Evolutionary conservation across 345 rosid species (phyloP).

Genomic region (Ceriops tagal): DNA sequence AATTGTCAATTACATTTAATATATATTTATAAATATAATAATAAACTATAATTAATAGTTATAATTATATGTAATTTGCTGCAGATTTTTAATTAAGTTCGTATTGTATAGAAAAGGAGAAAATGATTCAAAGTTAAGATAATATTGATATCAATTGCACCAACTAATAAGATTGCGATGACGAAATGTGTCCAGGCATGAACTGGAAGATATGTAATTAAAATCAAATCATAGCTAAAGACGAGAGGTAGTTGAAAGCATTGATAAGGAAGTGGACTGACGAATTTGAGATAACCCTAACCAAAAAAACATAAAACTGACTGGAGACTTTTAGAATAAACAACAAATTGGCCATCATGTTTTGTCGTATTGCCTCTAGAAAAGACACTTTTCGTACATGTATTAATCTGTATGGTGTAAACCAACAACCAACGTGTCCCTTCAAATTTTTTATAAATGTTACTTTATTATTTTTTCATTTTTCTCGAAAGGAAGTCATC

Average conservation of each 20-base stretch:
- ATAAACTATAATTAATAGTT: too few species aligned
- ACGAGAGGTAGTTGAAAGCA: not conserved
- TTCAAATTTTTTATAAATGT: not conserved
- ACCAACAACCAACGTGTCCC: not conserved
- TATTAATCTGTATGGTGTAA: not conserved
- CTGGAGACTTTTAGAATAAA: too few species aligned
- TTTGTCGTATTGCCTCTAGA: not conserved
- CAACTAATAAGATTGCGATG: not conserved
- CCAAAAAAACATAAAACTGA: too few species aligned
- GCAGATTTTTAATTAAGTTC: too few species aligned
- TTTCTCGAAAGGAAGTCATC: not conserved
- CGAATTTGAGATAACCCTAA: not conserved
- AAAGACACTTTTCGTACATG: slow-evolving; percentile 12
- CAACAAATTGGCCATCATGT: too few species aligned
- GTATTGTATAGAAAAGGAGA: too few species aligned
- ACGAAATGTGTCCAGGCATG: not conserved
- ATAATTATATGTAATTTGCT: too few species aligned
- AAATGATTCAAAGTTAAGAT: not conserved
- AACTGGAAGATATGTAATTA: too few species aligned
- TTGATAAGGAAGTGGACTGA: not conserved
- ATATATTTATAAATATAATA: too few species aligned
- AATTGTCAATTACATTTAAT: too few species aligned
- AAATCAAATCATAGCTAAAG: not conserved
- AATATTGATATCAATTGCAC: not conserved
- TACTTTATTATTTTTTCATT: not conserved